phyloP scores from a whole-genome alignment of 139 green algal species.

The Chlorella sorokiniana region DNA sequence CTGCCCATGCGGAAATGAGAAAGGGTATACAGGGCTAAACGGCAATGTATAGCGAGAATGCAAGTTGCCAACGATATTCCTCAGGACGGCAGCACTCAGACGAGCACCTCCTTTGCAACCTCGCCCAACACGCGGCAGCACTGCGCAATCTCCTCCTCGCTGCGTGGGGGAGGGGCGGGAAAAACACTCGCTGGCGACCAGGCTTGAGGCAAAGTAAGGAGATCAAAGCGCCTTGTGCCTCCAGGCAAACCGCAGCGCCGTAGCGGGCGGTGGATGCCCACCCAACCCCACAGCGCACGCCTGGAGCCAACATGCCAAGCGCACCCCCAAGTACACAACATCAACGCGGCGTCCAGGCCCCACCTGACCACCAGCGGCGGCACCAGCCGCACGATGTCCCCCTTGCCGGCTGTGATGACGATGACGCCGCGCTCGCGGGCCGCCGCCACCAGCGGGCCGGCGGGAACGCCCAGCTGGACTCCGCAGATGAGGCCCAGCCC shows the following conservation, averaged over 20 bases:
- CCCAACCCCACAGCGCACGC: no score
- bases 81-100: background rate
- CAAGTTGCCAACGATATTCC: no score
- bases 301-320: no score
- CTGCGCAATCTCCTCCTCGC: slow-evolving; percentile 85
- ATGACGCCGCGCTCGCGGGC: slow-evolving; percentile 84
- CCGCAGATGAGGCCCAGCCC: slow-evolving; percentile 91
- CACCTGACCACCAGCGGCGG: slow-evolving; percentile 87
- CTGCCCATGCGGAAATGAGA: no score
- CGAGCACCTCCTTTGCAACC: slow-evolving; percentile 25
- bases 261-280: no score
- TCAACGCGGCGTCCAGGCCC: background rate
- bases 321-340: no score
- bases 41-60: no score
- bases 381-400: slow-evolving; percentile 94
- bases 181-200: background rate
- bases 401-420: slow-evolving; percentile 91
- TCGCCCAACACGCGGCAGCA: slow-evolving; percentile 33
- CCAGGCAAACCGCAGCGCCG: no score
- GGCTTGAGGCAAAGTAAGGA: background rate
- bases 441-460: slow-evolving; percentile 72
- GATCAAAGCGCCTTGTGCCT: no score
- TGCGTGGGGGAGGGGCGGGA: background rate
- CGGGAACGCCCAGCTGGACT: slow-evolving; percentile 89
- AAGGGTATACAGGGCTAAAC: no score